phyloP scores from a whole-genome alignment of 495 filamentous ascomycete genomes.

The Delitschia confertaspora region DNA sequence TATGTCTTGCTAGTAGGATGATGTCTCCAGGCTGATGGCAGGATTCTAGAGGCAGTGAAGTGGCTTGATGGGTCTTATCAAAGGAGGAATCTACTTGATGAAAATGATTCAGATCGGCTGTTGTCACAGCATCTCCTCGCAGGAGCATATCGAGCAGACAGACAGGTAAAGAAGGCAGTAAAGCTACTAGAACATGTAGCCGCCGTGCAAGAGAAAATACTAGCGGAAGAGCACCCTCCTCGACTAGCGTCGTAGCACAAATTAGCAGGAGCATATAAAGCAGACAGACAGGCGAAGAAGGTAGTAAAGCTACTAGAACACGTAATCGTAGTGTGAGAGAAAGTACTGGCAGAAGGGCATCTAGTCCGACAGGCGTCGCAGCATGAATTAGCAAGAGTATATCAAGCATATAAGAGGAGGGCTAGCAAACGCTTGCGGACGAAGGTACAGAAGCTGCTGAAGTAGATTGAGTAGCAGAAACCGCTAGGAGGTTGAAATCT shows the following conservation, averaged over 20 bases:
- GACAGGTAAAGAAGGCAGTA: conserved; percentile 20
- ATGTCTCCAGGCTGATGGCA: conserved; percentile 11
- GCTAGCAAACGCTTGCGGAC: too few species aligned
- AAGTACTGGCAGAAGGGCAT: conserved; percentile 13
- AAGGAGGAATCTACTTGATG: too few species aligned
- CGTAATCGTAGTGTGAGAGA: conserved; percentile 10
- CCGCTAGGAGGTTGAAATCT: too few species aligned
- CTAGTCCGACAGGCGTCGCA: conserved; percentile 13
- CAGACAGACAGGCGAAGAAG: conserved; percentile 17
- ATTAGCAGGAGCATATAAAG: conserved; percentile 18
- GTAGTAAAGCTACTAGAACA: conserved; percentile 19
- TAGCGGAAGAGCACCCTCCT: conserved; percentile 5
- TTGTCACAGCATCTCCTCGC: too few species aligned
- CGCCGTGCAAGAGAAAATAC: conserved; percentile 12
- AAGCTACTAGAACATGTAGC: conserved; percentile 35
- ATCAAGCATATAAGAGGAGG: too few species aligned
- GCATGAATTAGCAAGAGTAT: too few species aligned
- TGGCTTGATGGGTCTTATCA: conserved; percentile 13
- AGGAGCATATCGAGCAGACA: conserved; percentile 28
- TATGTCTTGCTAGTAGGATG: conserved; percentile 6
- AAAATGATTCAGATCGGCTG: conserved; percentile 29
- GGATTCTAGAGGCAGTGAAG: conserved; percentile 6
- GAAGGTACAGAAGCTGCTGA: too few species aligned
- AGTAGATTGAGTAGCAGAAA: too few species aligned
- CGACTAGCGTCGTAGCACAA: conserved; percentile 16